phyloP scores from a whole-genome alignment of 2,329 filamentous ascomycete species.

The Calonectria crousiana region DNA sequence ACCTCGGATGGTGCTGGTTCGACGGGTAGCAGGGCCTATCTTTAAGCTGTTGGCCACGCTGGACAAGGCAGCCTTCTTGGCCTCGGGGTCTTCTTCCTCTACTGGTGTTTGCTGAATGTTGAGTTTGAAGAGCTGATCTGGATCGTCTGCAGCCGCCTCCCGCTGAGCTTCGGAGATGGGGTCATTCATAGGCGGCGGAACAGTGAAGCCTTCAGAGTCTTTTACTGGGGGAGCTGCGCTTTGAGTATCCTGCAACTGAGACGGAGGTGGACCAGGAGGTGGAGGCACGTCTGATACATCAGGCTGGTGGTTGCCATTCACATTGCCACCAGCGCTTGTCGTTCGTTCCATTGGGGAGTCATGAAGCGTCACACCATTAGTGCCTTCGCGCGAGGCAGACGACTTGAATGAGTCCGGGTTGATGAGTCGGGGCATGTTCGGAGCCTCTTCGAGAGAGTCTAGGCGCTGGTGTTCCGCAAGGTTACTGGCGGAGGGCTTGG shows the following conservation, averaged over 20 bases:
- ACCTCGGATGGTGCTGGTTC: conserved; percentile 83
- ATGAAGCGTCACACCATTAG: conserved; percentile 57
- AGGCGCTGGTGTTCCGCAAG: conserved; percentile 67
- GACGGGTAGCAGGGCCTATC: conserved; percentile 74
- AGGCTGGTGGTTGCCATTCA: conserved; percentile 61
- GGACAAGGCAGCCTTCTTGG: conserved; percentile 78
- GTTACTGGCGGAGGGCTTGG: conserved; percentile 70
- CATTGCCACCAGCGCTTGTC: conserved; percentile 46
- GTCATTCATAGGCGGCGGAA: conserved; percentile 74
- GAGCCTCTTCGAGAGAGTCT: conserved; percentile 69
- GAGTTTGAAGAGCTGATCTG: conserved; percentile 80
- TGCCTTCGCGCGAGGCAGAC: conserved; percentile 54
- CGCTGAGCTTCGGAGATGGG: conserved; percentile 79
- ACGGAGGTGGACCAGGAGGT: conserved; percentile 64
- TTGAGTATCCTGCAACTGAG: conserved; percentile 52
- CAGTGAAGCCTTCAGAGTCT: conserved; percentile 81
- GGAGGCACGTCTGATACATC: conserved; percentile 66
- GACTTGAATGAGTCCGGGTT: conserved; percentile 42
- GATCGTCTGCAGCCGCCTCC: conserved; percentile 69
- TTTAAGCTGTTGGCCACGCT: conserved; percentile 82
- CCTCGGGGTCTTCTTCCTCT: conserved; percentile 80
- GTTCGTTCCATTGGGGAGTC: conserved; percentile 47
- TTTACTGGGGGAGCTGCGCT: conserved; percentile 59
- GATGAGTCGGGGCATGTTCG: conserved; percentile 52
- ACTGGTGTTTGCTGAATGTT: conserved; percentile 85